Evolutionary conservation across 192 early-diverging fungal genomes (phyloP).

Genomic region (Linnemannia hyalina): DNA sequence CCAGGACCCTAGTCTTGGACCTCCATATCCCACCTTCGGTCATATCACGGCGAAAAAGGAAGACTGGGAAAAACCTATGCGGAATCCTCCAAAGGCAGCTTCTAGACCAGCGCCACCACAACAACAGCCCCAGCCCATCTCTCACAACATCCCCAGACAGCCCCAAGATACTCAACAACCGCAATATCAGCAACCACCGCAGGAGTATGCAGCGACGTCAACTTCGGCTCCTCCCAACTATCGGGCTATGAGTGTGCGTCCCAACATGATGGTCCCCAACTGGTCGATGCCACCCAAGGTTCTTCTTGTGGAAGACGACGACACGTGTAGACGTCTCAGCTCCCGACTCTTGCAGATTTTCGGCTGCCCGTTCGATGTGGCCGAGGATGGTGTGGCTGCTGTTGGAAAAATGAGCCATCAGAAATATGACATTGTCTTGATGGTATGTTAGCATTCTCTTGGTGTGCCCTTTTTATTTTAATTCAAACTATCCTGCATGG

Average conservation of each 20-base stretch:
- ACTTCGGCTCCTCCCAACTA: conserved; percentile 1
- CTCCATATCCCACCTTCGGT: conserved; percentile 6
- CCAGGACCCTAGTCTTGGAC: conserved; percentile 34
- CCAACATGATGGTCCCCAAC: conserved; percentile 26
- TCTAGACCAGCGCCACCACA: background rate
- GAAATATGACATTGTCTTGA: conserved; percentile 81
- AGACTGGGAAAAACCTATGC: conserved; percentile 29
- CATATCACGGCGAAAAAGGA: conserved; percentile 38
- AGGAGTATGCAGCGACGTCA: background rate
- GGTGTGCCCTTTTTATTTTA: background rate
- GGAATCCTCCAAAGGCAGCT: background rate
- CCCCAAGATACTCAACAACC: conserved; percentile 9
- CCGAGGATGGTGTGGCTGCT: conserved; percentile 75
- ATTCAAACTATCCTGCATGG: background rate
- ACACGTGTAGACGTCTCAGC: conserved; percentile 60
- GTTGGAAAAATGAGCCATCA: conserved; percentile 68
- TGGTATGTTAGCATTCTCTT: conserved; percentile 57
- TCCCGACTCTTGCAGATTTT: conserved; percentile 67
- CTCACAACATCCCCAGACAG: conserved; percentile 1
- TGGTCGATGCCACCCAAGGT: conserved; percentile 67
- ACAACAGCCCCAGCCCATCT: conserved; percentile 15
- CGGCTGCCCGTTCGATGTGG: conserved; percentile 77
- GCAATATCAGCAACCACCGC: conserved; percentile 20
- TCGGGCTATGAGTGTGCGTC: background rate
- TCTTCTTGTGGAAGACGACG: conserved; percentile 79